Conservation (phyloP, 257 asterid genomes). For the Penstemon davidsonii region DNA sequence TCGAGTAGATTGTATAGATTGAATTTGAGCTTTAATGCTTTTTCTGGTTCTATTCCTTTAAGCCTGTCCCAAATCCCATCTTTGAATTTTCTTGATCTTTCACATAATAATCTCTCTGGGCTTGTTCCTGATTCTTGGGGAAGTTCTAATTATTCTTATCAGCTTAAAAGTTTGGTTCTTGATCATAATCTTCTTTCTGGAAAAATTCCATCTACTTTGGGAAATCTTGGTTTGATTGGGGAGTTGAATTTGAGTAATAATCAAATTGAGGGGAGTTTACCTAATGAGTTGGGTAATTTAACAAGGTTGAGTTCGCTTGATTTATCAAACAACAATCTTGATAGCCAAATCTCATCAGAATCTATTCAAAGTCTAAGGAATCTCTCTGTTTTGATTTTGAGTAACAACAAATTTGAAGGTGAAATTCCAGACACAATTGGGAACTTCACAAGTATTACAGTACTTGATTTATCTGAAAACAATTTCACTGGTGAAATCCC, state of each 20-base stretch:
- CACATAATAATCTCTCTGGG: conserved; percentile 72
- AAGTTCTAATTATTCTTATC: conserved; percentile 32
- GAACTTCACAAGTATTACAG: conserved; percentile 44
- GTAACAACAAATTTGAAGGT: conserved; percentile 52
- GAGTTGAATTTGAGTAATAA: conserved; percentile 53
- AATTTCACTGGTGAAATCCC: conserved; percentile 77
- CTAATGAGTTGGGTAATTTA: conserved; percentile 44
- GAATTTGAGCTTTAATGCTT: conserved; percentile 68
- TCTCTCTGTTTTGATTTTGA: conserved; percentile 49
- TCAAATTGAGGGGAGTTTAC: conserved; percentile 48
- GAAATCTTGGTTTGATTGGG: conserved; percentile 47
- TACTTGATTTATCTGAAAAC: conserved; percentile 70
- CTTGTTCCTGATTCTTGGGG: conserved; percentile 64
- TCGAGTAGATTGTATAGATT: conserved; percentile 65
- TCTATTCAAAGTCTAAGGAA: conserved; percentile 39
- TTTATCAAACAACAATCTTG: conserved; percentile 54
- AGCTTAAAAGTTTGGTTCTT: conserved; percentile 46
- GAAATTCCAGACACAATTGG: conserved; percentile 57
- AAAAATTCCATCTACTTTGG: conserved; percentile 55
- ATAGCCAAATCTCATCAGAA: conserved; percentile 45
- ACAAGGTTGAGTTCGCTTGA: conserved; percentile 43
- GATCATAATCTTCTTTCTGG: conserved; percentile 66
- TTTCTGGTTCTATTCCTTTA: conserved; percentile 71
- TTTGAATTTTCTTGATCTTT: conserved; percentile 76
- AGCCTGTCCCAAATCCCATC: conserved; percentile 44